Evolutionary conservation across 83 land plant species (phyloP), one percentile per base, ranked within the genome.

Genomic region (Thuja plicata): DNA sequence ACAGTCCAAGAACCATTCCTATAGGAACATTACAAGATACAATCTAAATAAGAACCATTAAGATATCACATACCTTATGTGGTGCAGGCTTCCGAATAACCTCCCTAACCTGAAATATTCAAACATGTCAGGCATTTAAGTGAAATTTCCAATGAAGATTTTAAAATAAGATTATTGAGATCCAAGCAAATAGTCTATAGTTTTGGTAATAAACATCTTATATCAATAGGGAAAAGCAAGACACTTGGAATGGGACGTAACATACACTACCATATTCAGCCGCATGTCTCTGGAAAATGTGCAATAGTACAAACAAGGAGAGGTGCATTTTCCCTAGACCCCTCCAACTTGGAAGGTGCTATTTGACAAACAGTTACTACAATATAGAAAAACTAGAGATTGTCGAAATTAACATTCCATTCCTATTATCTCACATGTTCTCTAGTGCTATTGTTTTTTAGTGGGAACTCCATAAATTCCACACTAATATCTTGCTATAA

Each of bases 61-160:
- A 85, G 12, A 52, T 62, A 41, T 40, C 34, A 0, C 90, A 43
- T 70, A 89, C 90, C 90, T 89, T 89, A 71, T 89, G 90, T 40
- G 77, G 90, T 24, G 60, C 84, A 76, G 90, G 46, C 79, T 89
- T 89, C 57, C 88, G 90, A 45, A 89, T 89, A 74, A 89, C 80
- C 5, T 89, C 89, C 19, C 32, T 71, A 48, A 89, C 55, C 90
- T 89, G 90, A 48, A 88, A 87, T 19, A 89, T 70, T 41, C 24
- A 19, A 6, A 34, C 17, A 8, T 48, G 8, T 21, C 24, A 73
- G 70, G 9, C 71, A 27, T 66, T 78, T 38, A 38, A 3, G 15
- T 40, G 82, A 35, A 38, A 17, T 38, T 77, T 34, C 6, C 38
- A 74, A 35, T 17, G 4, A 3, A 35, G 5, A 37, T 38, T 78